Base-by-base conservation (phyloP, 345 rosid species). In the Eucalyptus brandiana region DNA sequence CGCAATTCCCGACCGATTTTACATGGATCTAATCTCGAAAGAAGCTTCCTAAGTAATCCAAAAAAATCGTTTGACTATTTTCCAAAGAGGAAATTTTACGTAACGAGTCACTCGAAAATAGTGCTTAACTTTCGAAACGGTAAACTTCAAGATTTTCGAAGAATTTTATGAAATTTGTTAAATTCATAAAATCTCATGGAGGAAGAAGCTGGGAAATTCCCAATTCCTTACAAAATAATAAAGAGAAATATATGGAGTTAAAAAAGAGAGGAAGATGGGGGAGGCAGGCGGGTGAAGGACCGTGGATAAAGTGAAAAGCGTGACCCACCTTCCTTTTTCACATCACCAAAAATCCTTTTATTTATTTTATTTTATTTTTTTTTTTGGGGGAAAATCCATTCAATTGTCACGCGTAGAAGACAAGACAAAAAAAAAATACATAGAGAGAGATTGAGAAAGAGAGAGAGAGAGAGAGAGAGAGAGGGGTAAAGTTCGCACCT, bases 91-190 rank as follows among this genome's bases (percentile, higher is more conserved):
- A 4, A 13, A 12, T 62, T 62, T 30, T 30, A 28, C 4, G 0
- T 1, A 9, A 30, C 34, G 1, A 30, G 2, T 62, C 5, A 30
- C 34, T 62, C 2, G 2, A 62, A 0, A 0, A 62, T 0, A 0
- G 13, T 13, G 0, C 8, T 1, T 14, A 18, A 30, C 9, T 56
- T 23, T 56, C 1, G 3, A 24, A 6, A 56, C 0, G 30, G 3
- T 9, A 24, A 7, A 56, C 6, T 24, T 0, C 1, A 21, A 24
- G 0, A 4, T 30, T 62, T 30, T 67, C 0, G 6, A 17, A 69
- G 4, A 17, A 34, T 32, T 18, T 34, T 11, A 18, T 4, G 80
- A n/a, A 69, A 32, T 53, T 21, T 8, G 58, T 53, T 53, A 53
- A 53, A 53, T 69, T 9, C 1, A 0, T 6, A 72, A 72, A 19